Percentiles rank a stretch among this genome's conserved stretches.
These are phyloP conservation scores for Aotearoamyces nothofagi DNA, from an alignment of 2,329 filamentous ascomycete species.

Conservation along the genomic window DNA sequence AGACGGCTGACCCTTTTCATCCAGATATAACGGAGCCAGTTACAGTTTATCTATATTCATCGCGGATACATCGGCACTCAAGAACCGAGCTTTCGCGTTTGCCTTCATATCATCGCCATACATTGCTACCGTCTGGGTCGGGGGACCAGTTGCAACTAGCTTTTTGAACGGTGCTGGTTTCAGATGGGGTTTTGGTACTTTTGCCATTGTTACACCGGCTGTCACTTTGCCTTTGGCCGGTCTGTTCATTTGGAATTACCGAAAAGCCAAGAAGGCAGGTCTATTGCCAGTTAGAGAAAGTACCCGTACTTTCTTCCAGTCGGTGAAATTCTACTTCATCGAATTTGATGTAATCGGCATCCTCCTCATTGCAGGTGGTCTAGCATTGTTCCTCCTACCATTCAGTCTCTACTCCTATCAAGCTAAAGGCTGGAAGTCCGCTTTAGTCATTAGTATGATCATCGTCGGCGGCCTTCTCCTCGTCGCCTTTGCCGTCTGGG, in stretches of 20 bases:
- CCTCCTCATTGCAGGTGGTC: constrained; percentile 26
- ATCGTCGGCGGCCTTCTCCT: constrained; percentile 32
- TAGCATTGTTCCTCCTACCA: constrained; percentile 31
- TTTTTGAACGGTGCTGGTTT: constrained; percentile 39
- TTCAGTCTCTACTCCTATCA: constrained; percentile 38
- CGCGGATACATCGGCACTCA: constrained; percentile 48
- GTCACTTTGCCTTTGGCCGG: constrained; percentile 44
- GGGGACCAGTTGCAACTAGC: constrained; percentile 36
- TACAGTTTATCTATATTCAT: constrained; percentile 49
- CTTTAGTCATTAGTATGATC: constrained; percentile 34
- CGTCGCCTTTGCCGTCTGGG: constrained; percentile 36
- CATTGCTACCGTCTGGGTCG: constrained; percentile 48
- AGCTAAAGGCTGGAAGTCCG: constrained; percentile 30
- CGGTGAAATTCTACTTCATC: constrained; percentile 20
- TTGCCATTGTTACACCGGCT: constrained; percentile 46
- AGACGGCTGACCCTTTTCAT: too few species aligned
- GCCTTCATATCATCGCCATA: constrained; percentile 49
- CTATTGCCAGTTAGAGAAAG: constrained; percentile 9
- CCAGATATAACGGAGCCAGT: constrained; percentile 42
- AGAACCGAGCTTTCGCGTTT: constrained; percentile 38
- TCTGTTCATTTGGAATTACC: constrained; percentile 21
- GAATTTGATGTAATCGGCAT: constrained; percentile 35
- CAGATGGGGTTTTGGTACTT: constrained; percentile 54
- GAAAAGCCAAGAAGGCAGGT: constrained; percentile 11
- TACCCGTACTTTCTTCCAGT: constrained; percentile 10